Evolutionary conservation across 2,329 filamentous ascomycete species (phyloP).

Genomic region (Fusarium sp.): DNA sequence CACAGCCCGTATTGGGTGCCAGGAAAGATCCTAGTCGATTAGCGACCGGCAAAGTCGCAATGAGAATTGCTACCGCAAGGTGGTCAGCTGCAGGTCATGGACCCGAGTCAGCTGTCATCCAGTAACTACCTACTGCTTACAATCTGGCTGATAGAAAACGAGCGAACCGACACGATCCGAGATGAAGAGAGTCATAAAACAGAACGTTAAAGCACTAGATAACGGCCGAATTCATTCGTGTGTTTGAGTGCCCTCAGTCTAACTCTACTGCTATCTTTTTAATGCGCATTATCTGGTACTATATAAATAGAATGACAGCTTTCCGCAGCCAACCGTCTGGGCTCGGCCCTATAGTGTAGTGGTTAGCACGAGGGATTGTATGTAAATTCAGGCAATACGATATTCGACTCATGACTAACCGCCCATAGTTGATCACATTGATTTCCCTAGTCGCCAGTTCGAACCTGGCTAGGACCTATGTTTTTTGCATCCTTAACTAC

Average conservation of each 20-base stretch:
- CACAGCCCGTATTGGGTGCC: neutral
- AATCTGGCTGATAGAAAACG: too few relatives aligned
- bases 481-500: too few relatives aligned
- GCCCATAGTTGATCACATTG: neutral
- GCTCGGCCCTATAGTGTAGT: neutral
- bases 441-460: neutral
- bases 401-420: neutral
- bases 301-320: too few relatives aligned
- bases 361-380: neutral
- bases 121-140: neutral
- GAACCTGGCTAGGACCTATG: neutral
- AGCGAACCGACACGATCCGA: too few relatives aligned
- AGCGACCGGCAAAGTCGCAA: constrained; percentile 18
- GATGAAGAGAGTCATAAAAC: too few relatives aligned
- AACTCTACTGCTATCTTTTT: too few relatives aligned
- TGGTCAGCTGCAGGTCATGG: constrained; percentile 15
- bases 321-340: too few relatives aligned
- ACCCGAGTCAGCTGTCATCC: neutral
- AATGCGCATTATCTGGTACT: too few relatives aligned
- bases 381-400: neutral
- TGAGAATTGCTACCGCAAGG: constrained; percentile 11
- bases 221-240: too few relatives aligned
- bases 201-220: too few relatives aligned
- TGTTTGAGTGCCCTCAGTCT: too few relatives aligned
- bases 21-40: constrained; percentile 20